Percentiles rank a stretch among this genome's conserved stretches.
Evolutionary conservation across 2,329 filamentous ascomycete genomes (phyloP).

Genomic region (Colletotrichum sp.): DNA sequence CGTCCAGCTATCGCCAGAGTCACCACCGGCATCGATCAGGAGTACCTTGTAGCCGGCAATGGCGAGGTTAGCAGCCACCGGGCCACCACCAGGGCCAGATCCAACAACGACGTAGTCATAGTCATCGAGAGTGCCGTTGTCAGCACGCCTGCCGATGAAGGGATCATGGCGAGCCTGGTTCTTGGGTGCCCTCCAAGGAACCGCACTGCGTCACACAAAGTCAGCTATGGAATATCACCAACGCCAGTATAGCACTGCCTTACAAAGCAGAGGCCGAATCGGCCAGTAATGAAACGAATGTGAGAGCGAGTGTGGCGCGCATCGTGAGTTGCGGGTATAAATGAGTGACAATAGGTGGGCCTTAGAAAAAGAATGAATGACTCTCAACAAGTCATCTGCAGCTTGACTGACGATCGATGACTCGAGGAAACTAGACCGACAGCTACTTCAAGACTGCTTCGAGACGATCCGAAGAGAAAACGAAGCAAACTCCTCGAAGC

Average conservation of each 20-base stretch:
- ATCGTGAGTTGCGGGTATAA: not conserved
- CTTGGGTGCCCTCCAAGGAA: not conserved
- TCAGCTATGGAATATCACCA: not conserved
- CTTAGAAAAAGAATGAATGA: not conserved
- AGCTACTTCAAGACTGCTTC: not conserved
- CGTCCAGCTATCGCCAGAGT: constrained; percentile 42
- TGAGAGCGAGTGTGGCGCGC: not conserved
- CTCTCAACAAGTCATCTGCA: not conserved
- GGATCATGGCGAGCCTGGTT: not conserved
- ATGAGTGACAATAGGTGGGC: constrained; percentile 4
- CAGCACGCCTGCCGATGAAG: not conserved
- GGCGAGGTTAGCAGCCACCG: constrained; percentile 59
- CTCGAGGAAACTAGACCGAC: not conserved
- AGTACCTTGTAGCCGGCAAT: constrained; percentile 59
- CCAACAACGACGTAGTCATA: constrained; percentile 66
- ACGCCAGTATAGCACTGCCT: not conserved
- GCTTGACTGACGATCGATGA: not conserved
- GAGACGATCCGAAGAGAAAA: not conserved
- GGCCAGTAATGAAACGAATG: not conserved
- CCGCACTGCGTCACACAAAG: not conserved
- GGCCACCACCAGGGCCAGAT: constrained; percentile 59
- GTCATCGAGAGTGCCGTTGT: not conserved
- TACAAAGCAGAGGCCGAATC: not conserved
- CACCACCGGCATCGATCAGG: constrained; percentile 62
- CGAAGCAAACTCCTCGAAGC: not conserved